Base-by-base conservation (phyloP, 805 yeast genomes). In the Kregervanrija pseudodelftensis region DNA sequence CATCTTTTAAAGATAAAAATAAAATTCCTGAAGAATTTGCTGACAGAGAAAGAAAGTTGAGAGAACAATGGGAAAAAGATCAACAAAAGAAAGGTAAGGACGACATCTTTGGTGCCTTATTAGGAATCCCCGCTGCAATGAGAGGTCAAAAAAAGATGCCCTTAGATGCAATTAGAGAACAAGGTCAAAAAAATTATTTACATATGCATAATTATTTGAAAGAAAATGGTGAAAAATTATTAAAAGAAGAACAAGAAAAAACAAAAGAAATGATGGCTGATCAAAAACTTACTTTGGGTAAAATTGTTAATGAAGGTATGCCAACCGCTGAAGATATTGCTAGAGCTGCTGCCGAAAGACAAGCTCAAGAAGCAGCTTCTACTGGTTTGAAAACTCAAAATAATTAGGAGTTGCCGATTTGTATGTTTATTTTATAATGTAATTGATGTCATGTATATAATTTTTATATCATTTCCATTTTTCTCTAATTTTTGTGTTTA, bases 171-270 rank as follows among this genome's bases (percentile, higher is more conserved):
- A 80, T 90, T 53, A 84, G 97, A 63, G 95, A 88, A 61, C 91
- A 86, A 61, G 96, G 96, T 56, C 95, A 88, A 66, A 78, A 80
- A 69, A 88, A 86, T 64, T 91, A 88, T 64, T 80, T 82, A 56
- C 79, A 80, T 55, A 85, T 88, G 79, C 80, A 81, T 68, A 74
- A 65, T 53, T 77, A 74, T 57, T 67, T 77, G 56, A 65, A 72
- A 50, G 82, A 76, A 57, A 74, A 77, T 60, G 79, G 77, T 45
- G 74, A 69, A 42, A 80, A 84, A 65, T 72, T 86, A 57, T 74
- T 89, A 55, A 87, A 83, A 58, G 96, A 90, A 69, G 95, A 91
- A 66, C 88, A 80, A 53, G 78, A 74, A 51, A 82, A 81, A 58
- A 79, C 82, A 61, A 85, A 85, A 66, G 91, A 85, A 60, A 77